Evolutionary conservation across 2,329 filamentous ascomycete species (phyloP).

Genomic region (Pseudogymnoascus sp.): DNA sequence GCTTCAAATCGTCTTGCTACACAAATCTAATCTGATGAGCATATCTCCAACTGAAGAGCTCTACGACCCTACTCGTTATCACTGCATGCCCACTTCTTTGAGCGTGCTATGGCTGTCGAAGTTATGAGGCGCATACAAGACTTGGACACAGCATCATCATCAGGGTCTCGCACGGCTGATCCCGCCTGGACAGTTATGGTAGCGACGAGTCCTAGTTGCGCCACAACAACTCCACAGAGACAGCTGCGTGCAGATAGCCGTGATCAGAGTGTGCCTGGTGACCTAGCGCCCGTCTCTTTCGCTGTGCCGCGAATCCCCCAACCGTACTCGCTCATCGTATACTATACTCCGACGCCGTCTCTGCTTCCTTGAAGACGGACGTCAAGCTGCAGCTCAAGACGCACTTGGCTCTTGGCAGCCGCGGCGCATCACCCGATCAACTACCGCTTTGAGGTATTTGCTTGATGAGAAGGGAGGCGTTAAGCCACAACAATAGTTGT

Average conservation of each 20-base stretch:
- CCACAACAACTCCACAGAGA: background rate
- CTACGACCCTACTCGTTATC: background rate
- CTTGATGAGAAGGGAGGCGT: background rate
- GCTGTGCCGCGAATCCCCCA: background rate
- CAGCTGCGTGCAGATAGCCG: background rate
- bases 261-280: background rate
- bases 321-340: background rate
- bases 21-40: background rate
- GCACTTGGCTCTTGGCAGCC: background rate
- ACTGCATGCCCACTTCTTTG: background rate
- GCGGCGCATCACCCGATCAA: constrained; percentile 3
- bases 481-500: background rate
- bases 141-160: background rate
- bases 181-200: background rate
- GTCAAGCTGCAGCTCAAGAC: background rate
- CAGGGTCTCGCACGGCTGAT: background rate
- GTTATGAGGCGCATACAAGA: background rate
- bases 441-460: background rate
- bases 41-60: background rate
- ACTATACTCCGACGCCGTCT: background rate
- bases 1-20: background rate
- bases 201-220: background rate
- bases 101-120: background rate
- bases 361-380: background rate
- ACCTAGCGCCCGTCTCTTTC: background rate